phyloP scores from a whole-genome alignment of 176 grass and related monocot genomes.

The Carex myosuroides region DNA sequence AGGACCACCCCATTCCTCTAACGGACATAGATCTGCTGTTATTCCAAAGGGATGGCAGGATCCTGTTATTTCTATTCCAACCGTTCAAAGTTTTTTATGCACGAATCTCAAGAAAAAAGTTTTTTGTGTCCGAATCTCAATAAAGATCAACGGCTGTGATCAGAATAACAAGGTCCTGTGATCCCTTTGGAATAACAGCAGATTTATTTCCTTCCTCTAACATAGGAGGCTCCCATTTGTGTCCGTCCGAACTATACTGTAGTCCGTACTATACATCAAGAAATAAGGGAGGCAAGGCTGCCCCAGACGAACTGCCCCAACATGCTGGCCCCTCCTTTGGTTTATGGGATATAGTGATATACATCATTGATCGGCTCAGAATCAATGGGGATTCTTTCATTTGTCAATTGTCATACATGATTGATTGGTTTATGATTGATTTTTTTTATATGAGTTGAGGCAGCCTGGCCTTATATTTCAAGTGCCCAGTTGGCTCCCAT shows the following conservation, averaged over 20 bases:
- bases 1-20: background rate
- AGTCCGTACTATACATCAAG: background rate
- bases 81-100: too few species aligned
- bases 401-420: background rate
- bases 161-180: too few species aligned
- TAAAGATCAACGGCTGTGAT: too few species aligned
- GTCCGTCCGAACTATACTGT: background rate
- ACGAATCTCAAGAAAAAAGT: too few species aligned
- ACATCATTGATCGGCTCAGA: background rate
- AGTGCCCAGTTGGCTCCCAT: background rate
- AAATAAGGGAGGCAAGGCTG: background rate
- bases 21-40: too few species aligned
- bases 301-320: constrained; percentile 1
- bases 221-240: background rate
- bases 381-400: background rate
- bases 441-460: too few species aligned
- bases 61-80: too few species aligned
- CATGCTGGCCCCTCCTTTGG: background rate
- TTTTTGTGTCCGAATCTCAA: too few species aligned
- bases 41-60: too few species aligned
- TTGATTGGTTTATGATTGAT: background rate
- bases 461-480: background rate
- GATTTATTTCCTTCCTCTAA: too few species aligned
- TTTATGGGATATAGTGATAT: background rate
- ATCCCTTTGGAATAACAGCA: too few species aligned